These are phyloP conservation scores for Pseudocercospora vitis DNA, from an alignment of 2,329 filamentous ascomycete genomes.

Conservation along the genomic window DNA sequence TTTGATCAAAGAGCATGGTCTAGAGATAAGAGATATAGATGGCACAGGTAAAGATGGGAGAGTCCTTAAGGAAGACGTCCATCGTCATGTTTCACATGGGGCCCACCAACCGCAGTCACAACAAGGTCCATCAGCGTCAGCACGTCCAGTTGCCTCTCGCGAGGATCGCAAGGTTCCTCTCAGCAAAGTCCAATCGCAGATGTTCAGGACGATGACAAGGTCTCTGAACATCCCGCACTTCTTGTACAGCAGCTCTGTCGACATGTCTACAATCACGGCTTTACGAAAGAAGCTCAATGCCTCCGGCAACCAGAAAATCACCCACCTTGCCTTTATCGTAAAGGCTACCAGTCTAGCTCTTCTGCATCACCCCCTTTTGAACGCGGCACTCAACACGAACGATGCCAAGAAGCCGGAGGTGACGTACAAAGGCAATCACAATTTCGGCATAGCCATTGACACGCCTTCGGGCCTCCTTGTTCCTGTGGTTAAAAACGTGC, in stretches of 20 bases:
- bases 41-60: constrained; percentile 90
- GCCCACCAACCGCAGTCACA: constrained; percentile 43
- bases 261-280: constrained; percentile 71
- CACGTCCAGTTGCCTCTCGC: constrained; percentile 38
- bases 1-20: constrained; percentile 72
- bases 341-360: constrained; percentile 90
- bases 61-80: constrained; percentile 89
- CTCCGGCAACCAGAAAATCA: constrained; percentile 63
- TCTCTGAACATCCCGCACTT: constrained; percentile 93
- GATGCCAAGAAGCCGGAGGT: constrained; percentile 69
- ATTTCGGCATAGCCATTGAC: constrained; percentile 95
- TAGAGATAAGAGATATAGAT: constrained; percentile 74
- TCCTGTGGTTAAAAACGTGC: constrained; percentile 85
- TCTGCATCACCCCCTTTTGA: constrained; percentile 79
- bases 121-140: constrained; percentile 28
- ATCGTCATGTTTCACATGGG: constrained; percentile 42
- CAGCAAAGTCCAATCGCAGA: constrained; percentile 78
- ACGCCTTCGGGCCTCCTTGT: constrained; percentile 85
- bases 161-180: constrained; percentile 69
- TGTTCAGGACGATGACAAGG: constrained; percentile 97
- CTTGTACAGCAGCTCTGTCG: constrained; percentile 86
- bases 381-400: constrained; percentile 73
- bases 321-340: constrained; percentile 90
- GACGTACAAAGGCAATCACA: constrained; percentile 78
- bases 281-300: constrained; percentile 75